These are phyloP conservation scores for Phytophthora meadii DNA, from an alignment of 352 stramenopile species.

Conservation along the genomic window DNA sequence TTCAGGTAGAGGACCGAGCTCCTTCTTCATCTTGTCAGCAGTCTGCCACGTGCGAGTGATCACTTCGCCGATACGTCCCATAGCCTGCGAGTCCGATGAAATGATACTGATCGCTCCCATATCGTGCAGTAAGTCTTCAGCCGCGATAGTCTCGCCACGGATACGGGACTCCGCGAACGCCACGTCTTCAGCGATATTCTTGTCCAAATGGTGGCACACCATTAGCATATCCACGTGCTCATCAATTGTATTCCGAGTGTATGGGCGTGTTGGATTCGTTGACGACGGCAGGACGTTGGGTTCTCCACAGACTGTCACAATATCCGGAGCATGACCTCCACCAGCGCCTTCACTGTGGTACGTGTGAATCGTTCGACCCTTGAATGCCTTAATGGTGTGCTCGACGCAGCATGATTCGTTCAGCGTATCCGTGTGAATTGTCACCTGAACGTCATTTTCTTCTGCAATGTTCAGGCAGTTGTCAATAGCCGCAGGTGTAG, in stretches of 20 bases:
- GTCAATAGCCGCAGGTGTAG: conserved; percentile 96
- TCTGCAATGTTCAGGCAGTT: conserved; percentile 92
- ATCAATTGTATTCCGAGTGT: conserved; percentile 98
- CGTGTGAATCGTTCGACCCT: conserved; percentile 96
- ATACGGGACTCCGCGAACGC: conserved; percentile 98
- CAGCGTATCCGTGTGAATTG: conserved; percentile 98
- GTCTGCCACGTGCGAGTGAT: conserved; percentile 98
- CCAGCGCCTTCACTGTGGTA: conserved; percentile 96
- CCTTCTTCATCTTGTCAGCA: conserved; percentile 98
- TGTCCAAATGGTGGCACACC: conserved; percentile 98
- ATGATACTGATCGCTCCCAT: conserved; percentile 98
- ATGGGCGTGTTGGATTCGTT: conserved; percentile 97
- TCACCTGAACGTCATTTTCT: conserved; percentile 94
- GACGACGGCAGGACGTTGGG: conserved; percentile 95
- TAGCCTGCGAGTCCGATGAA: conserved; percentile 96
- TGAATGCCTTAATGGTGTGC: conserved; percentile 95
- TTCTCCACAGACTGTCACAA: conserved; percentile 96
- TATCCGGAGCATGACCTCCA: conserved; percentile 96
- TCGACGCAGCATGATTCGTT: conserved; percentile 97
- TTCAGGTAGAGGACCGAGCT: conserved; percentile 89
- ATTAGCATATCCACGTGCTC: conserved; percentile 99
- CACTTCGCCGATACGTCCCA: conserved; percentile 97
- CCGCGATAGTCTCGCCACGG: conserved; percentile 96
- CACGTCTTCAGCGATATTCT: conserved; percentile 96
- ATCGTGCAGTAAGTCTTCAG: conserved; percentile 98